These are phyloP conservation scores for Phallus indusiatus DNA, from an alignment of 768 basidiomycete species.

Conservation along the genomic window DNA sequence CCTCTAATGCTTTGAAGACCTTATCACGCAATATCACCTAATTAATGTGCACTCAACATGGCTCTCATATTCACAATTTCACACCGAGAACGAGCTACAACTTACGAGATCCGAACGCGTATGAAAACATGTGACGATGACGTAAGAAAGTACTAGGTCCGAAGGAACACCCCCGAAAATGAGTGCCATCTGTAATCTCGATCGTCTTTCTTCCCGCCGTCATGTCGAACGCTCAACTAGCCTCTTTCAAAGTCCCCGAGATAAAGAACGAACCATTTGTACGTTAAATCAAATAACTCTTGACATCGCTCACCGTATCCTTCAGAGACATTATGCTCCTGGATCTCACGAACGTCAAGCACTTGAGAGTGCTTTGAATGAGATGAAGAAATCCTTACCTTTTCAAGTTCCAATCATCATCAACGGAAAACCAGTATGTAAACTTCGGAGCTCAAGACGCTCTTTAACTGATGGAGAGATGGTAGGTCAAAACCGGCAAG, in stretches of 20 bases:
- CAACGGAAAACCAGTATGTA: constrained; percentile 68
- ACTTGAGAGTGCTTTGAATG: constrained; percentile 58
- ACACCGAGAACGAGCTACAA: too few species aligned
- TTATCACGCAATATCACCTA: too few species aligned
- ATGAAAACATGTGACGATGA: too few species aligned
- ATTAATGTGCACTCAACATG: too few species aligned
- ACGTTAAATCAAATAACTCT: constrained; percentile 14
- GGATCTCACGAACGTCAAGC: constrained; percentile 70
- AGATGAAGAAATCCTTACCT: constrained; percentile 78
- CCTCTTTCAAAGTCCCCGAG: constrained; percentile 74
- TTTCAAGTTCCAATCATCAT: constrained; percentile 92
- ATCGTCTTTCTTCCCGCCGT: constrained; percentile 3
- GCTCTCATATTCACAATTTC: too few species aligned
- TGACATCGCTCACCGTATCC: background rate
- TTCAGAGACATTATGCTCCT: constrained; percentile 64
- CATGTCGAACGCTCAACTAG: constrained; percentile 70
- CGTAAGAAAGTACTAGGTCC: too few species aligned
- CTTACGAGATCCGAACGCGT: too few species aligned
- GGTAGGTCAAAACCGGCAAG: constrained; percentile 72
- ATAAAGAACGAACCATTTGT: constrained; percentile 95
- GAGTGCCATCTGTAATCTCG: background rate
- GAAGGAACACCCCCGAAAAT: too few species aligned
- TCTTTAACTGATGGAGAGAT: constrained; percentile 3
- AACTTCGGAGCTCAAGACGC: too few species aligned
- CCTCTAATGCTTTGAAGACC: too few species aligned